Percentiles rank a stretch among this genome's conserved stretches.
phyloP scores from a whole-genome alignment of 305 asterid genomes.

The Fraxinus paxiana region DNA sequence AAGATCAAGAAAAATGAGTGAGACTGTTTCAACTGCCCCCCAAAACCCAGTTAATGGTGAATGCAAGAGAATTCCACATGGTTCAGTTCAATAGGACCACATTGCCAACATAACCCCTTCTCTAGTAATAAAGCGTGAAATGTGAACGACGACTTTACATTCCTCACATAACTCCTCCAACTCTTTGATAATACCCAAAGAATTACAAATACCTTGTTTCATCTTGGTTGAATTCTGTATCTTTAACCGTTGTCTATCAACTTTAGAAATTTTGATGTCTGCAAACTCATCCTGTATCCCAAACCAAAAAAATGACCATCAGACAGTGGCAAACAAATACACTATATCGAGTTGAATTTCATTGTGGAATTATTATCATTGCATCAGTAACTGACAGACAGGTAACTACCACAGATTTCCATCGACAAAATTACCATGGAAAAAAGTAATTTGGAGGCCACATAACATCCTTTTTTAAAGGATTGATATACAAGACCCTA shows the following conservation, averaged over 20 bases:
- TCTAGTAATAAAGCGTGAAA: background rate
- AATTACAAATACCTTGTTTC: constrained; percentile 42
- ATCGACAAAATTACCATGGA: background rate
- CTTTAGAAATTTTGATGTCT: constrained; percentile 44
- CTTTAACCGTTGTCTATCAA: constrained; percentile 47
- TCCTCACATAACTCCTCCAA: background rate
- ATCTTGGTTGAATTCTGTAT: constrained; percentile 34
- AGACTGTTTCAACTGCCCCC: background rate
- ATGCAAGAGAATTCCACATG: background rate
- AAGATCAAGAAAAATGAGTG: background rate
- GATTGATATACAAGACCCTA: background rate
- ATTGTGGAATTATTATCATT: background rate
- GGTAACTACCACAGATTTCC: background rate
- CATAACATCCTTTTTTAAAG: background rate
- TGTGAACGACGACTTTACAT: background rate
- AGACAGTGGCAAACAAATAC: constrained; percentile 9
- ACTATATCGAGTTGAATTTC: background rate
- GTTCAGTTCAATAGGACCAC: background rate
- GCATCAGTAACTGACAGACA: background rate
- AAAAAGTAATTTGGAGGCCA: background rate
- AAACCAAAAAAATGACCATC: constrained; percentile 5
- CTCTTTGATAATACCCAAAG: background rate
- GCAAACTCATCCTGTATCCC: constrained; percentile 46
- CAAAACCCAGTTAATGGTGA: background rate
- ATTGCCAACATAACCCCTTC: background rate